Conservation (phyloP, 2,329 filamentous ascomycete genomes). For the Trichoderma pleuroti region DNA sequence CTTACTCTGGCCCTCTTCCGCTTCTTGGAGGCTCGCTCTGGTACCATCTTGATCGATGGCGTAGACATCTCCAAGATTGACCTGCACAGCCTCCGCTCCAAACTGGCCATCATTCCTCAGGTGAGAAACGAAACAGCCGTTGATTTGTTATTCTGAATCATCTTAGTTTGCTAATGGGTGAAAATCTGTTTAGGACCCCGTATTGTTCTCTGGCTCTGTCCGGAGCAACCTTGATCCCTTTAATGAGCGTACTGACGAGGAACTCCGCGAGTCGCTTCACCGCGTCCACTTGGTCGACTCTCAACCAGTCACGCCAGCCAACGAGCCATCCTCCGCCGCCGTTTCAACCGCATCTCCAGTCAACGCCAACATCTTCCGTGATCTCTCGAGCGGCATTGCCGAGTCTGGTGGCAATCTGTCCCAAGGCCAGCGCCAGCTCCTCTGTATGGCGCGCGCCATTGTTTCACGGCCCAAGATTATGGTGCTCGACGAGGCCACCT, state of each 20-base stretch:
- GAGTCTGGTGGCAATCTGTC: constrained; percentile 73
- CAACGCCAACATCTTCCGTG: constrained; percentile 64
- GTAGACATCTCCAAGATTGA: constrained; percentile 70
- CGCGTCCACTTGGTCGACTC: constrained; percentile 64
- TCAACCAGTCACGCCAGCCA: constrained; percentile 37
- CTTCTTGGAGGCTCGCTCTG: constrained; percentile 66
- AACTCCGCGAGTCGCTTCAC: constrained; percentile 65
- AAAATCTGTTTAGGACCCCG: constrained; percentile 57
- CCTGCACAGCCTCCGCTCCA: constrained; percentile 66
- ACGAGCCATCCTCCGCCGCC: constrained; percentile 38
- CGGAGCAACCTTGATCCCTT: constrained; percentile 76
- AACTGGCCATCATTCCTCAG: constrained; percentile 74
- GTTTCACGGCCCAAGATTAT: constrained; percentile 71
- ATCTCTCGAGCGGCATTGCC: constrained; percentile 60
- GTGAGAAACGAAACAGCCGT: constrained; percentile 26
- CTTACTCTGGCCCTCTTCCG: constrained; percentile 74
- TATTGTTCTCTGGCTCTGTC: constrained; percentile 76
- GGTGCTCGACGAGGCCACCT: constrained; percentile 77
- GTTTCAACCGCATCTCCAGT: constrained; percentile 34
- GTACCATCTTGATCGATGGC: constrained; percentile 67
- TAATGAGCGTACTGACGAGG: constrained; percentile 62
- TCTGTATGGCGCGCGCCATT: constrained; percentile 71
- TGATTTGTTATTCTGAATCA: neutral
- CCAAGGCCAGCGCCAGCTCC: constrained; percentile 71
- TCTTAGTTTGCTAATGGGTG: neutral